Base-by-base conservation (phyloP, 495 filamentous ascomycete species). In the Penicillium egyptiacum region DNA sequence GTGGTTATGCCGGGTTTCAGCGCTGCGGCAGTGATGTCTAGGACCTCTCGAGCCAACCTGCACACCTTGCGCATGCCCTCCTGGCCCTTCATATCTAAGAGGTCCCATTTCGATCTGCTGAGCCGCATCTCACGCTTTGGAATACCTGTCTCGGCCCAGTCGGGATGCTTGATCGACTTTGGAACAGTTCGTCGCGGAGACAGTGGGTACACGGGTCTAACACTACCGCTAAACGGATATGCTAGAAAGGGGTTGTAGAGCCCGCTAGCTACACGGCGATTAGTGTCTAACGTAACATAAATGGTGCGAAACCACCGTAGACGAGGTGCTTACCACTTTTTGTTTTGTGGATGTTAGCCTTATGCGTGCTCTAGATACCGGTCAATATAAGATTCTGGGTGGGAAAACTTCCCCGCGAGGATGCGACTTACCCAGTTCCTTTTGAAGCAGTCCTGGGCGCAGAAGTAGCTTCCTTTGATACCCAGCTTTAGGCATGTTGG, bases 361-460 rank as follows among this genome's bases (percentile, higher is more conserved):
- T 92, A 68, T 96, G 90, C 44, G 85, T 56, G 42, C 71, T 62
- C 72, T 94, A 86, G 88, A 59, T 86, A 89, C n/a, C 16, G 88
- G 91, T 63, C 92, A 87, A 65, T 91, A 53, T 17, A 9, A 49
- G 40, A 58, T 65, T 66, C 37, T 50, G 68, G 30, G 44, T 5
- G 28, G 53, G 49, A 53, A 17, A 33, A 37, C 14, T n/a, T 20
- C 17, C n/a, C n/a, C n/a, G n/a, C 19, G 31, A 6, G 26, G 57
- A 53, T 45, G 46, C 46, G 54, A 60, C 83, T 63, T 76, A 94
- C 90, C 91, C 91, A 96, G 72, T 86, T 94, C 67, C 81, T 83
- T 76, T 92, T 95, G 74, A 96, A 96, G 77, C 91, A 96, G 59
- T 95, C 91, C 67, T 96, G 91, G 1, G 88, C 85, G 75, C 91